phyloP scores from a whole-genome alignment of 495 filamentous ascomycete species.

The Aspergillus panamensis region DNA sequence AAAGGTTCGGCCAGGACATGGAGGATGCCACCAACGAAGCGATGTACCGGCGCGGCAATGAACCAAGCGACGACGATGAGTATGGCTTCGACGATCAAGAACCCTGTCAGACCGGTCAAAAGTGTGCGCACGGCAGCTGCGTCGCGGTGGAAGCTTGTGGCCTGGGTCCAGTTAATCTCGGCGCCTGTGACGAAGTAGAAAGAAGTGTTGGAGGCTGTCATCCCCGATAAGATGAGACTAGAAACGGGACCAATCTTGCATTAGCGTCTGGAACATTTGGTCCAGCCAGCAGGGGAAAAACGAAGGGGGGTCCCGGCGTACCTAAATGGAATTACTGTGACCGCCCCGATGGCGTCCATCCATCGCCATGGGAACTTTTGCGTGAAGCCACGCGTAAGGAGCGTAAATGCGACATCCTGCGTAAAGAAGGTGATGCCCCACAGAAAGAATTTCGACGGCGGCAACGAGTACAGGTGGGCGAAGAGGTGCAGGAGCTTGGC shows the following conservation, averaged over 20 bases:
- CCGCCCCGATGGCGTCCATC: slow-evolving; percentile 21
- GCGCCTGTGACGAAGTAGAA: slow-evolving; percentile 37
- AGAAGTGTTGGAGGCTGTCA: slow-evolving; percentile 37
- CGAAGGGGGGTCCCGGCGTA: slow-evolving; percentile 18
- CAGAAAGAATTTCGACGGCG: slow-evolving; percentile 26
- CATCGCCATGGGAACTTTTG: slow-evolving; percentile 26
- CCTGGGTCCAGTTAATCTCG: slow-evolving; percentile 42
- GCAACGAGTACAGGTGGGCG: slow-evolving; percentile 36
- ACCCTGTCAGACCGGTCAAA: slow-evolving; percentile 39
- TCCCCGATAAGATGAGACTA: slow-evolving; percentile 34
- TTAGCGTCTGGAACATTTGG: neutral
- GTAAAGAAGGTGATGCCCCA: slow-evolving; percentile 41
- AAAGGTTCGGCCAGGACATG: slow-evolving; percentile 33
- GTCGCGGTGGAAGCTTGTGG: slow-evolving; percentile 32
- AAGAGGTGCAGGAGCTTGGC: slow-evolving; percentile 39
- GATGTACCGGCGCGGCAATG: slow-evolving; percentile 23
- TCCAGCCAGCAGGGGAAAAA: neutral
- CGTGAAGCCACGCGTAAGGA: slow-evolving; percentile 30
- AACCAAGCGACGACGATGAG: slow-evolving; percentile 26
- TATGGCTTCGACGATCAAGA: slow-evolving; percentile 32
- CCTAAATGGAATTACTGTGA: slow-evolving; percentile 35
- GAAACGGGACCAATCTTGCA: too few relatives aligned
- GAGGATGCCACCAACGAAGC: slow-evolving; percentile 28
- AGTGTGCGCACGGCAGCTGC: slow-evolving; percentile 36
- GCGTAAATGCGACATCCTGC: slow-evolving; percentile 37